Base-by-base conservation (phyloP, 306 rosid genomes). In the Boehmeria nivea region DNA sequence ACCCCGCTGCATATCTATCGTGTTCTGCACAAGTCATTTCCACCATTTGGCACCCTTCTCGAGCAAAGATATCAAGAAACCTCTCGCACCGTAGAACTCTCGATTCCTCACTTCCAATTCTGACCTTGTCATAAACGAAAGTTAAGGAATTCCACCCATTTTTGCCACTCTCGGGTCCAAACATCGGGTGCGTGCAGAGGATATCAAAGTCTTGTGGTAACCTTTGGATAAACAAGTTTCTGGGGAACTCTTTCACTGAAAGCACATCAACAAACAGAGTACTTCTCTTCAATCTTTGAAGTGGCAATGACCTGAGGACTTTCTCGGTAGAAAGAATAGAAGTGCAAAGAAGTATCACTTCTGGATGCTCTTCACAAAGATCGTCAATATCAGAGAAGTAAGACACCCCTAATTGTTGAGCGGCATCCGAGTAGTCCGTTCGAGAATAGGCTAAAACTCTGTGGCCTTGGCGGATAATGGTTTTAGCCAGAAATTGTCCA, bases 101-200 rank as follows among this genome's bases (percentile, higher is more conserved):
- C 18, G 78, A 71, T 60, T 57, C 72, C 18, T 75, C 83, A 18
- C 31, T 60, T 68, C 83, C 85, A 53, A 89, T 36, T 51, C 95
- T 76, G 51, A 89, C 93, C 76, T 77, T 83, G 61, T 89, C 93
- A 49, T 67, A 89, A 61, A 89, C 82, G 69, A 89, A 81, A 63
- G 81, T 54, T 58, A 89, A 93, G 60, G 74, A 71, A 11, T 68
- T 75, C 95, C 97, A 89, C 53, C 93, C 93, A 58, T 77, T 79
- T 64, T 73, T 83, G 31, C 93, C 97, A 75, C 95, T 89, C 77
- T 85, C 95, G 37, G 97, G 95, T 49, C 97, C 97, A 61, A 89
- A 89, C 97, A 89, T 89, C 24, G 97, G 97, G 66, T 89, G 97
- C 0, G 94, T 81, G 64, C 97, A 89, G 36, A 89, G 90, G 60